Evolutionary conservation across 2,329 filamentous ascomycete species (phyloP), one percentile per base, ranked within the genome.

Genomic region (Aspergillus alliaceus): DNA sequence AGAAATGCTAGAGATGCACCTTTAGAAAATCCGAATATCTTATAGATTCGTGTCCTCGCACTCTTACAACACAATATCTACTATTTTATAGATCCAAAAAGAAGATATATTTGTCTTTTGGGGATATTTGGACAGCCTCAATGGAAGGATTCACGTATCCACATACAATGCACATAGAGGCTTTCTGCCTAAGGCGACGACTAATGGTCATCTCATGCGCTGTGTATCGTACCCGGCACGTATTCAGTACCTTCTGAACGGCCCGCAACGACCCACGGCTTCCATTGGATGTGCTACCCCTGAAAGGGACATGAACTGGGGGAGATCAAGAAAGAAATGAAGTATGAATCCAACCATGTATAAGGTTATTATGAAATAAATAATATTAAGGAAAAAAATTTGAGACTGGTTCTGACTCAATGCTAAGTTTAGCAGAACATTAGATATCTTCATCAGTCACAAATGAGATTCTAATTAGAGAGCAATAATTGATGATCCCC

Each of bases 401-500:
- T 20, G n/a, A 22, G 27, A 22, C 27, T 6, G n/a, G 27, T 31
- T 22, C 18, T 15, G 44, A 22, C 9, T 9, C 25, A 22, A 20
- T 48, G n/a, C 44, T 22, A 48, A 20, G 27, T 34, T 48, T 48
- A 48, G 44, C 12, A 22, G n/a, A 12, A 9, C 18, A 4, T 18
- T 31, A 40, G 37, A 3, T 40, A 48, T 48, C 25, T 14, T 24
- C 44, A 44, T 44, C 40, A 18, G 24, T 44, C 40, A 48, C n/a
- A 48, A n/a, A 31, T 47, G 25, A 31, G n/a, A 37, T 22, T 35
- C 34, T 25, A 37, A 32, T 18, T 22, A 7, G 34, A 35, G 25
- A 40, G 53, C 54, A 58, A 57, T 53, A 54, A 55, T 61, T 57
- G 54, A 54, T 56, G 54, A 54, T 57, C 51, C 35, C 39, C 27